Base-by-base conservation (phyloP, 257 asterid species). In the Nicotiana tabacum region DNA sequence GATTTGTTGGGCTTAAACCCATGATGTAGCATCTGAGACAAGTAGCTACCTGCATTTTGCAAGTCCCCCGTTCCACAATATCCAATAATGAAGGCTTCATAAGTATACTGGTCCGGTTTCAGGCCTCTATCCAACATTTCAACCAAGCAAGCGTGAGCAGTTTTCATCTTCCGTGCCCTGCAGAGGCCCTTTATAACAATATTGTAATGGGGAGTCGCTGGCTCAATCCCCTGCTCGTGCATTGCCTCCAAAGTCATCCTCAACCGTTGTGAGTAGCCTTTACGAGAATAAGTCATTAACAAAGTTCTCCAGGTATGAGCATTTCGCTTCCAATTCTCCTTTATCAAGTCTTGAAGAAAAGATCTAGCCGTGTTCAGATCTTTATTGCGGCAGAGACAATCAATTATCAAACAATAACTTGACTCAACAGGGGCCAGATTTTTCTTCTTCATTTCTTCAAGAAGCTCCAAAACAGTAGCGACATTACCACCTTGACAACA, bases 371-470 rank as follows among this genome's bases (percentile, higher is more conserved):
- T 51, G 11, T 62, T 33, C 1, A 77, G 69, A 74, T 81, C 53
- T 17, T 76, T 81, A 61, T 57, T 60, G 48, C 12, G 4, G 66
- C 82, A 74, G 43, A 84, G 66, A 62, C 80, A 83, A 64, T 81
- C 67, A 11, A 78, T 76, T 64, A 84, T 64, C 57, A 74, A 1
- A 76, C 27, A 5, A 35, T 35, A 84, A 6, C 66, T 81, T 35
- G 43, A 58, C 37, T 6, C 53, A 30, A 35, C 78, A 32, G 87
- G 82, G 55, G 48, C 39, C 72, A 84, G 51, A 81, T 74, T 43
- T 12, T 74, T 84, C 78, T 74, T 74, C 78, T 62, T 64, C 87
- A 84, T 84, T 66, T 84, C 80, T 9, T 72, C 65, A 81, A 84
- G 46, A 81, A 72, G 64, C 62, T 81, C 56, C 66, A 84, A 30